Evolutionary conservation across 192 early-diverging fungal species (phyloP), one percentile per base, ranked within the genome.

Genomic region (Coemansia umbellata): DNA sequence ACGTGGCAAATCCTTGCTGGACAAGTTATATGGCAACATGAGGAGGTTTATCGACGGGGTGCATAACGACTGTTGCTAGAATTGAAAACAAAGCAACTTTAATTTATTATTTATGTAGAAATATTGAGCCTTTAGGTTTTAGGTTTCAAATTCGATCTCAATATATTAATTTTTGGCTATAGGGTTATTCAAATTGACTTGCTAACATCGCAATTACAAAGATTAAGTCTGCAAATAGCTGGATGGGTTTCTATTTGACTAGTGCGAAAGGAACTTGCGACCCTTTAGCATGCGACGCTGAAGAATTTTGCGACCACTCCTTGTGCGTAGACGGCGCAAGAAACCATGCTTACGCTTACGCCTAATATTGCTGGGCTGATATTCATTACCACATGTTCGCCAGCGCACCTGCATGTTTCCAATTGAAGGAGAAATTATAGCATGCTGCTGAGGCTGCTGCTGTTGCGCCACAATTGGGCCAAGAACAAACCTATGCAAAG

Each of bases 331-430:
- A 10, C 96, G 80, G 35, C 79, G 73, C 60, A 96, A 80, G 71
- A 96, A 98, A 44, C 96, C 96, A 71, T 90, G 89, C 64, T 84
- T 82, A 53, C 94, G 81, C 79, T 97, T 97, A 30, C 94, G 86
- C 44, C 90, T 89, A 10, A 92, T 57, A 45, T 89, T 91, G 55
- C 84, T 88, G 9, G 96, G 96, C 73, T 94, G 94, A 72, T 94
- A 98, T 50, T 90, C 90, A 55, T 87, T 84, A 42, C 96, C 96
- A 58, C 84, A 94, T 3, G 91, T 87, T 22, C 80, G 81, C 63
- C 83, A 91, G 36, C 94, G 90, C 37, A 81, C 77, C 56, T 87
- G 88, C 50, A 53, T 50, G 2, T 22, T 27, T 15, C 43, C 43
- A 45, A 45, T 28, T 24, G 43, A 45, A n/a, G 43, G 43, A 45